phyloP scores from a whole-genome alignment of 768 basidiomycete species.

The Lactarius hengduanensis region DNA sequence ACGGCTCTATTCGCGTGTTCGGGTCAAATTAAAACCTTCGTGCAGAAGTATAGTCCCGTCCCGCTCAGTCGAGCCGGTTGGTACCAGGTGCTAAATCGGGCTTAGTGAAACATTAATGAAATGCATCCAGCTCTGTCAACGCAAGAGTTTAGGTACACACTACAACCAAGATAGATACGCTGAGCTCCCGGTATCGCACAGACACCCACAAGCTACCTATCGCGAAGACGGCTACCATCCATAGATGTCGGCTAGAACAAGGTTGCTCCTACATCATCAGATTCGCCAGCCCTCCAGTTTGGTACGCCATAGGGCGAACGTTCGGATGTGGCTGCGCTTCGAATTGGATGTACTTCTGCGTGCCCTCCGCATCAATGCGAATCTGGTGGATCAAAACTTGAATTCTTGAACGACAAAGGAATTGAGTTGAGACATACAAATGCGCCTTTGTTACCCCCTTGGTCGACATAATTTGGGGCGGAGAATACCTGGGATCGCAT shows the following conservation, averaged over 20 bases:
- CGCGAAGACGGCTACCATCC: background rate
- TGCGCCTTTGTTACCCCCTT: slow-evolving; percentile 88
- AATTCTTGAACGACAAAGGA: background rate
- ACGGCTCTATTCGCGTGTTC: background rate
- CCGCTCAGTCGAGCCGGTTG: background rate
- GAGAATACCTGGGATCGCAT: slow-evolving; percentile 69
- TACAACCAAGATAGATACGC: slow-evolving; percentile 5
- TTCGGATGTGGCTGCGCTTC: slow-evolving; percentile 86
- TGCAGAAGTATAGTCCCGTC: background rate
- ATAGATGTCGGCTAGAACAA: background rate
- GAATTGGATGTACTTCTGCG: slow-evolving; percentile 74
- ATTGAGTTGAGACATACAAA: slow-evolving; percentile 54
- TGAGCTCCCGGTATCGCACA: background rate
- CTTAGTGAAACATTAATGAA: background rate
- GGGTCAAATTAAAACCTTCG: background rate
- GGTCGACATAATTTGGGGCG: slow-evolving; percentile 94
- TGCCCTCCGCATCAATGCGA: slow-evolving; percentile 76
- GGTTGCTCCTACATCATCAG: slow-evolving; percentile 60
- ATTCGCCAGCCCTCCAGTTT: slow-evolving; percentile 60
- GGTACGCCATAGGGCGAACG: slow-evolving; percentile 91
- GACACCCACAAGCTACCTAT: background rate
- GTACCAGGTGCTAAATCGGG: background rate
- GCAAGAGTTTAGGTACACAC: slow-evolving; percentile 3
- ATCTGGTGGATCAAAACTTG: slow-evolving; percentile 47
- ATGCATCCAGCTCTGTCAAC: slow-evolving; percentile 2